Percentiles rank a stretch among this genome's conserved stretches.
phyloP scores from a whole-genome alignment of 139 green algal genomes.

The Chlorella vulgaris region DNA sequence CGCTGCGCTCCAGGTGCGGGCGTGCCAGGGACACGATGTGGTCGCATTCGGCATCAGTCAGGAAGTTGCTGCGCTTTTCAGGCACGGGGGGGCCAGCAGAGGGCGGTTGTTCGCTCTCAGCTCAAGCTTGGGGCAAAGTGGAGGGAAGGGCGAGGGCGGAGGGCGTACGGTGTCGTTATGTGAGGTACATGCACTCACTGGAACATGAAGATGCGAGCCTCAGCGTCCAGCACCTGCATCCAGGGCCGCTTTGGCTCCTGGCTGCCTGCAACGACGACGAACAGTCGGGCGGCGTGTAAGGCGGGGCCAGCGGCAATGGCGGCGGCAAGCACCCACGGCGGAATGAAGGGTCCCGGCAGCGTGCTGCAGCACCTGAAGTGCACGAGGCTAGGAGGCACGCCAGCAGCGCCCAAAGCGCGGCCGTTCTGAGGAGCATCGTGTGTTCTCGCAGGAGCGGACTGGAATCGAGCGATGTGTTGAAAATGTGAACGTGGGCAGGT shows the following conservation, averaged over 20 bases:
- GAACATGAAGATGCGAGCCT: constrained; percentile 48
- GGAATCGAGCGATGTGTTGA: no score
- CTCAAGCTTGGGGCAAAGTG: no score
- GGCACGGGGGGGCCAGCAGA: no score
- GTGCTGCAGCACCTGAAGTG: not conserved
- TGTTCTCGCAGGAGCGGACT: no score
- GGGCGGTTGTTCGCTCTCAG: no score
- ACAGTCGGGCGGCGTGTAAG: not conserved
- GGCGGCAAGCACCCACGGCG: not conserved
- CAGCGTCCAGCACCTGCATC: constrained; percentile 36
- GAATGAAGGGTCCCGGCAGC: not conserved
- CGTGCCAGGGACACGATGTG: constrained; percentile 25
- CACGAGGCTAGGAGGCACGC: no score
- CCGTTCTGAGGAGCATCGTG: no score
- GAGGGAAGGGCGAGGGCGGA: no score
- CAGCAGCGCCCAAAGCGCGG: no score
- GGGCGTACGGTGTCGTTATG: not conserved
- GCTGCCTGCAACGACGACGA: not conserved
- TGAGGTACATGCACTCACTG: constrained; percentile 33
- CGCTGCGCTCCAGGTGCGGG: constrained; percentile 30
- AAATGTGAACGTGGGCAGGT: no score
- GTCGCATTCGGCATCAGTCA: constrained; percentile 12
- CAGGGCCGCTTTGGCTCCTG: constrained; percentile 12
- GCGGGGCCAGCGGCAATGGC: not conserved
- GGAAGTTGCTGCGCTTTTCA: not conserved